phyloP scores from a whole-genome alignment of 129 eudicot genomes.

The Dittrichia graveolens region DNA sequence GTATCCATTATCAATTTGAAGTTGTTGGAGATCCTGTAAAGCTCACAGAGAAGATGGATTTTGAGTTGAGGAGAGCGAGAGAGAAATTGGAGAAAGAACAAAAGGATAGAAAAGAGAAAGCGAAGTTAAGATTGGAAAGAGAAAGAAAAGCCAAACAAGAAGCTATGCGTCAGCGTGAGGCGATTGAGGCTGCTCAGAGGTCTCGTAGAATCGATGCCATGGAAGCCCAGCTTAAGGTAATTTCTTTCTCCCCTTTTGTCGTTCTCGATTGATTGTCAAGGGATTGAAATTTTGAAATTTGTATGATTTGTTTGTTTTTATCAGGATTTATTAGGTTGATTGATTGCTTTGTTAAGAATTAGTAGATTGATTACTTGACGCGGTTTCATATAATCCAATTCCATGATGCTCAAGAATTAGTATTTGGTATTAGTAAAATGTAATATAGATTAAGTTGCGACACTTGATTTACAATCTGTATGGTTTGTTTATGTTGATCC shows the following conservation, averaged over 20 bases:
- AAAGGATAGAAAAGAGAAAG: conserved; percentile 70
- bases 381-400: background rate
- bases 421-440: background rate
- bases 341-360: no score
- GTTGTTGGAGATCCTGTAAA: background rate
- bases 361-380: background rate
- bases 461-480: background rate
- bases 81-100: conserved; percentile 90
- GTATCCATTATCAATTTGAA: background rate
- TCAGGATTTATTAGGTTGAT: background rate
- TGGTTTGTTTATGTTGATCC: background rate
- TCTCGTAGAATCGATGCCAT: conserved; percentile 74
- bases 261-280: conserved; percentile 2
- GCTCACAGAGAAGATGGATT: conserved; percentile 58
- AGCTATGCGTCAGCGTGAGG: conserved; percentile 72
- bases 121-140: conserved; percentile 52
- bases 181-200: conserved; percentile 71
- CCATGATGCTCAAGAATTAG: background rate
- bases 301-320: background rate
- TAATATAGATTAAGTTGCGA: background rate
- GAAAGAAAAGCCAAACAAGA: conserved; percentile 64
- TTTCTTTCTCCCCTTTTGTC: background rate
- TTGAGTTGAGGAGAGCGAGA: conserved; percentile 82
- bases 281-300: background rate
- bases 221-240: conserved; percentile 80